Base-by-base conservation (phyloP, 805 yeast genomes). In the Hanseniaspora occidentalis region DNA sequence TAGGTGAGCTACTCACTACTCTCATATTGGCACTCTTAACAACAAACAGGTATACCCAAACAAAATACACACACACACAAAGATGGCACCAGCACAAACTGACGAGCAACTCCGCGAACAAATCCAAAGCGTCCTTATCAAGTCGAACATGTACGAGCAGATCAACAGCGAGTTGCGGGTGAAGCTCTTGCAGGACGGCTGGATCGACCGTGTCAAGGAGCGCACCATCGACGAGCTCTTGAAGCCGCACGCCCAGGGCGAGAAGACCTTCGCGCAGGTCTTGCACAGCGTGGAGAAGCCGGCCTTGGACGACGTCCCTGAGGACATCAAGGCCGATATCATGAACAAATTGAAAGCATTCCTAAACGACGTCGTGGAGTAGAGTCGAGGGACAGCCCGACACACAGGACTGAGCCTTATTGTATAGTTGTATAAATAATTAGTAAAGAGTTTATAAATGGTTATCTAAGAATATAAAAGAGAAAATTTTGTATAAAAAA, bases 131-230 rank as follows among this genome's bases (percentile, higher is more conserved):
- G 33, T 29, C 3, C 16, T 29, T 16, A 14, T 29, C 3, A 13
- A 29, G 33, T 29, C 33, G 18, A 16, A 29, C 33, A 29, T 29
- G 33, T 29, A 29, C 18, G 33, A 29, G 17, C 3, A 29, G 18
- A 8, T 29, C 16, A 14, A 13, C 6, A 14, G 18, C 39, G 66
- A 70, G 37, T 61, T 88, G 43, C 75, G 75, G 49, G 68, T 77
- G 41, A 74, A 73, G 51, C 68, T 88, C 9, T 70, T 76, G 39
- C 81, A 82, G 52, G 70, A 79, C 1, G 96, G 96, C 5, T 88
- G 96, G 96, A 75, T 74, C 45, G 94, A 84, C 49, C 69, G 78
- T 41, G 77, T 88, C 21, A 67, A 74, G 36, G 70, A 69, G 31
- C 49, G 80, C 33, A 81, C 94, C 45, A 44, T 71, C 60, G 56